Base-by-base conservation (phyloP, 371 early-diverging fungal genomes). In the Chytridium lagenaria region DNA sequence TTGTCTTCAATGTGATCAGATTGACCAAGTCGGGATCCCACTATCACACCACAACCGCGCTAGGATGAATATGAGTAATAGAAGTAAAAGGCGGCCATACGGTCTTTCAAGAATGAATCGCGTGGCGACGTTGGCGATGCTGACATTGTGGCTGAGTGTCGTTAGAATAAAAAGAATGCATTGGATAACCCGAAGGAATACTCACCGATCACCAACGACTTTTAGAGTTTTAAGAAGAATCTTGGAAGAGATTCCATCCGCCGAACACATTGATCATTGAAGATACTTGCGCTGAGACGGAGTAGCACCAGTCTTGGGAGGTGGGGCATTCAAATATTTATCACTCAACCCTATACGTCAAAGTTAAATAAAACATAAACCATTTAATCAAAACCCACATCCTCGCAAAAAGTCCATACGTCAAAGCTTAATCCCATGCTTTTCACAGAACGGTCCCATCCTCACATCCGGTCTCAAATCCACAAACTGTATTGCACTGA, bases 401-500 rank as follows among this genome's bases (percentile, higher is more conserved):
- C 44, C 44, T 7, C 44, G 12, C 12, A 7, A 44, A 44, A 44
- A 44, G 7, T 44, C 44, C 44, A 44, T 44, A 44, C 19, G 44
- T 44, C 19, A 44, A 44, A 44, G 44, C 44, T 44, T 44, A 19
- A 44, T 44, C 44, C 44, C 44, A 44, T 44, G 44, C 19, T 44
- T 44, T 44, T 44, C 44, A 19, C 44, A 44, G 44, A 44, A 44
- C 19, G 44, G 44, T 7, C 12, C 44, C 44, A 44, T 44, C 44
- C 44, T 44, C 44, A 12, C 44, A 44, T 44, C 44, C 44, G 44
- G 44, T 19, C 72, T 10, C 26, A 33, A 37, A 39, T 72, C 67
- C 2, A 67, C 30, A 16, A 72, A 5, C 50, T 49, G 67, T 30
- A 72, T 50, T 72, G 72, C 15, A 72, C 50, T 72, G 72, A 49